Percentiles rank a stretch among this genome's conserved stretches.
Conservation (phyloP, 2,329 filamentous ascomycete species). For the Claviceps sorghi region DNA sequence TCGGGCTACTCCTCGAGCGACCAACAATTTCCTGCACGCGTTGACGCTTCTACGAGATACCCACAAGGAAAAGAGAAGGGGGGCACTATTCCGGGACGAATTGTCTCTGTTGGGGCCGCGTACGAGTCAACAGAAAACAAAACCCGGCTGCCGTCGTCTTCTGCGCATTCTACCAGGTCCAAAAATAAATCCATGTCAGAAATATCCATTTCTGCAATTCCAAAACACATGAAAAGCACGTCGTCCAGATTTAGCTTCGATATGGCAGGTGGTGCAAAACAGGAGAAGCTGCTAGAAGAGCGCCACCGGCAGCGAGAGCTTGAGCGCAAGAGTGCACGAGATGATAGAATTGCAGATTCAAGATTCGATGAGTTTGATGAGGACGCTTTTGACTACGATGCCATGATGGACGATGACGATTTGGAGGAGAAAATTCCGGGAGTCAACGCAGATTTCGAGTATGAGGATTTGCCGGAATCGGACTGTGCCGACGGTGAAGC, state of each 20-base stretch:
- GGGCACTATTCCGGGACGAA: neutral
- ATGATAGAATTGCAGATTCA: constrained; percentile 30
- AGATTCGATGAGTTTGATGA: constrained; percentile 49
- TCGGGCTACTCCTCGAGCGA: neutral
- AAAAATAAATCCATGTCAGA: constrained; percentile 39
- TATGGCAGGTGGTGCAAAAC: constrained; percentile 54
- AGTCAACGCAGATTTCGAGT: constrained; percentile 21
- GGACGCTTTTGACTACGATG: constrained; percentile 45
- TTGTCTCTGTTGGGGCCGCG: neutral
- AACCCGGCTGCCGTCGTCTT: constrained; percentile 6
- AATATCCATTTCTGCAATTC: constrained; percentile 35
- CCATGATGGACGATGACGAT: constrained; percentile 50
- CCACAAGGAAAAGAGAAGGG: neutral
- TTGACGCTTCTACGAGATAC: no score
- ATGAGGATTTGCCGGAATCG: neutral
- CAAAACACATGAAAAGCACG: constrained; percentile 57
- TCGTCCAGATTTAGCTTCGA: constrained; percentile 74
- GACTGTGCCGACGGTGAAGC: constrained; percentile 12
- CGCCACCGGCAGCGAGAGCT: constrained; percentile 53
- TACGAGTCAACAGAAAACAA: neutral
- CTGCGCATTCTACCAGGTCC: constrained; percentile 26
- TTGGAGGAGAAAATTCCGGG: constrained; percentile 54
- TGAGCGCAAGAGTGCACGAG: constrained; percentile 36
- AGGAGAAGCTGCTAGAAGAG: constrained; percentile 58
- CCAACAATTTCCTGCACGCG: neutral